Evolutionary conservation across 2,329 filamentous ascomycete species (phyloP).

Genomic region (Phialophora verrucosa): DNA sequence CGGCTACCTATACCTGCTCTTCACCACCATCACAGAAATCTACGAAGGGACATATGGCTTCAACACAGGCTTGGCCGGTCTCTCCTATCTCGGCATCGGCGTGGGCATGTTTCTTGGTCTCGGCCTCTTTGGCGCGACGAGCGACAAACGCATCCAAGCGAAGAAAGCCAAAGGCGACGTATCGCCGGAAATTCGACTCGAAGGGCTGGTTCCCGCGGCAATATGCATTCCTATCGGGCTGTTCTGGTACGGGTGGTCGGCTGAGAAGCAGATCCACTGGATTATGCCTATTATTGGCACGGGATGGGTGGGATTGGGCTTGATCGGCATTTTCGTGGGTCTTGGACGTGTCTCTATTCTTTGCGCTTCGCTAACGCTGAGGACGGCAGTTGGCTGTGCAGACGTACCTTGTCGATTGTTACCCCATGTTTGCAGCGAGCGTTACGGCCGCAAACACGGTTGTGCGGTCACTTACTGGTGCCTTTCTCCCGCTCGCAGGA

Average conservation of each 20-base stretch:
- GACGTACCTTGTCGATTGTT: constrained; percentile 46
- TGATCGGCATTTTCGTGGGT: constrained; percentile 40
- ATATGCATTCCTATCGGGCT: constrained; percentile 55
- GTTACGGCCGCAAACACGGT: constrained; percentile 57
- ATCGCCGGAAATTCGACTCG: constrained; percentile 61
- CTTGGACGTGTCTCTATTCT: neutral
- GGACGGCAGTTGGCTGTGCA: constrained; percentile 39
- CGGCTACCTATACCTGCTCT: constrained; percentile 64
- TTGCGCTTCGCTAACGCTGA: constrained; percentile 21
- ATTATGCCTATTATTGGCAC: constrained; percentile 55
- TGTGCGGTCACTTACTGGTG: constrained; percentile 52
- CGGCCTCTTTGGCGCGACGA: constrained; percentile 50
- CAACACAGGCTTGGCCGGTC: constrained; percentile 58
- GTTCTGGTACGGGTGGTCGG: constrained; percentile 57
- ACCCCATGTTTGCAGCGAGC: constrained; percentile 54
- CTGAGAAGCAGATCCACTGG: constrained; percentile 47
- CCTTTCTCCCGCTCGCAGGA: constrained; percentile 57
- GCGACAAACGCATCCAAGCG: constrained; percentile 49
- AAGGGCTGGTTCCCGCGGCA: constrained; percentile 57
- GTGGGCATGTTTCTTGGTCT: constrained; percentile 63
- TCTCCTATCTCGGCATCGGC: constrained; percentile 65
- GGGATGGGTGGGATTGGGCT: constrained; percentile 46
- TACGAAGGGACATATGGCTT: constrained; percentile 65
- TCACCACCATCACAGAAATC: constrained; percentile 64
- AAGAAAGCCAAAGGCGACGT: constrained; percentile 38